Evolutionary conservation across 2,329 filamentous ascomycete species (phyloP), one percentile per base, ranked within the genome.

Genomic region (Phialophora macrospora): DNA sequence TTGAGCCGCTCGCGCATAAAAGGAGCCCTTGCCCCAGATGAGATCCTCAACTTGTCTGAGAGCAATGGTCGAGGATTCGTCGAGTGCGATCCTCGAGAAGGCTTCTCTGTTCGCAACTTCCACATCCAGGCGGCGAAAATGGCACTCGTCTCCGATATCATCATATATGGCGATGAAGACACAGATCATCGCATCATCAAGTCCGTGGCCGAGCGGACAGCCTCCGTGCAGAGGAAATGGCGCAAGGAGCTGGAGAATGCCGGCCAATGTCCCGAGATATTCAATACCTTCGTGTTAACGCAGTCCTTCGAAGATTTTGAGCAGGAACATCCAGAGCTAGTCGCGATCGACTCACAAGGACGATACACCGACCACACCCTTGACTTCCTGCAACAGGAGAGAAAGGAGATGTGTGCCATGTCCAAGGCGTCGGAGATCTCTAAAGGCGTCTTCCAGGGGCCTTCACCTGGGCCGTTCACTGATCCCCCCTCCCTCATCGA

Each of bases 101-200:
- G 95, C 8, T 98, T 98, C 75, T 97, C 92, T 4, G 93, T 98
- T 51, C 88, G 95, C 54, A 98, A 98, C 77, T 99, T 99, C 75
- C 94, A 98, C 73, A 98, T 98, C 46, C 95, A 99, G 77, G 86
- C 91, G 0, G 90, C 90, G 65, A 99, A 99, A 77, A 82, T 91
- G 70, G 93, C 93, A 62, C 87, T 90, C 70, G 86, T 95, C 8
- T 97, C 93, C 0, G 95, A 99, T 76, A 92, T 99, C 69, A 85
- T 99, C 48, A 86, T 99, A 0, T 99, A 99, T 75, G 92, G 92
- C 12, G 90, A 94, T 62, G 86, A 92, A 70, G 79, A 82, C 44
- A 83, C 83, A 1, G 79, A 85, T 28, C 84, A 86, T 54, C 83
- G 85, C 60, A 88, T 88, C 63, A 80, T 96, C 76, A 72, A 90